Evolutionary conservation across 805 yeast species (phyloP).

Genomic region (Pichia insulana): DNA sequence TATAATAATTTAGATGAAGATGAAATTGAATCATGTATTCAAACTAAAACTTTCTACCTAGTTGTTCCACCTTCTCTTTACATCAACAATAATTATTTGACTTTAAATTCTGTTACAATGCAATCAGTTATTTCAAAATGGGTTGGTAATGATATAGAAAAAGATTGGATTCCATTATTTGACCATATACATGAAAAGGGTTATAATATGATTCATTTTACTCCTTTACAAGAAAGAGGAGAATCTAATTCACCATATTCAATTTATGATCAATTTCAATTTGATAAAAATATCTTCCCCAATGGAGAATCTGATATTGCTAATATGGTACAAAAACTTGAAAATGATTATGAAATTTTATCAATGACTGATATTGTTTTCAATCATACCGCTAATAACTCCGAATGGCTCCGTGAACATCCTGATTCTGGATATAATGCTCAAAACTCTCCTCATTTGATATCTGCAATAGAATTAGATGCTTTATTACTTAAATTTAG

Average conservation of each 20-base stretch:
- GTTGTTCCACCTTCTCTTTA: constrained; percentile 71
- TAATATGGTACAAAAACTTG: constrained; percentile 39
- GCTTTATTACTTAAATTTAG: constrained; percentile 59
- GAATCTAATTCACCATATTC: constrained; percentile 90
- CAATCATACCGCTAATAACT: constrained; percentile 91
- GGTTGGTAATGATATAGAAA: constrained; percentile 54
- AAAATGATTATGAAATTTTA: constrained; percentile 50
- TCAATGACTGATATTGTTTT: constrained; percentile 87
- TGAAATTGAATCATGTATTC: constrained; percentile 24
- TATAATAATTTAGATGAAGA: constrained; percentile 34
- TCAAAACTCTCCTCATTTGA: constrained; percentile 83
- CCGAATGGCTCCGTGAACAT: constrained; percentile 73
- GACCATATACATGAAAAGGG: constrained; percentile 59
- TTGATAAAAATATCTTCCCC: constrained; percentile 60
- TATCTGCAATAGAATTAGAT: constrained; percentile 80
- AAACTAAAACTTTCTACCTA: constrained; percentile 60
- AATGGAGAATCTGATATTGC: constrained; percentile 45
- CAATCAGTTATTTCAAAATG: constrained; percentile 87
- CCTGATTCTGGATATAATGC: constrained; percentile 88
- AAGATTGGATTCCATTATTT: constrained; percentile 63
- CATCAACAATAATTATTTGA: constrained; percentile 46
- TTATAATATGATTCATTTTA: constrained; percentile 93
- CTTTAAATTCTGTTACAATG: constrained; percentile 70
- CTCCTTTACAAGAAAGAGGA: constrained; percentile 88
- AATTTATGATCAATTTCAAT: constrained; percentile 72